These are phyloP conservation scores for Apiotrichum gracile DNA, from an alignment of 1,284 basidiomycete genomes.

Conservation along the genomic window DNA sequence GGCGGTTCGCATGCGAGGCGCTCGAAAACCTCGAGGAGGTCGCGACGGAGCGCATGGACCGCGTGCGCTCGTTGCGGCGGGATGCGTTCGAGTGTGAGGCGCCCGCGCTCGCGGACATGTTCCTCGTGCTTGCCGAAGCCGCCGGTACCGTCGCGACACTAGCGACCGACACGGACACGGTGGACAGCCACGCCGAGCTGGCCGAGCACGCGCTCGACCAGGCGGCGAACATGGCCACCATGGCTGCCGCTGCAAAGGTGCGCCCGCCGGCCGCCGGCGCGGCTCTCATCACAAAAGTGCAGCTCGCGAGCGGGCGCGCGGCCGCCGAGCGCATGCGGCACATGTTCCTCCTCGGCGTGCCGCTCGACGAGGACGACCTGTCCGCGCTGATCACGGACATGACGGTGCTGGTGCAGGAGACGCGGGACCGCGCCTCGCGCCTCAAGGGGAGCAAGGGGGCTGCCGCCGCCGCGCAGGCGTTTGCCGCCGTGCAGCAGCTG, in stretches of 20 bases:
- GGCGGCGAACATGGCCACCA: slow-evolving; percentile 43
- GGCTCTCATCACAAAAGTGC: slow-evolving; percentile 41
- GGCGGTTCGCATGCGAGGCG: slow-evolving; percentile 33
- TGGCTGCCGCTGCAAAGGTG: slow-evolving; percentile 26
- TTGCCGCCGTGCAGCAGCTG: slow-evolving; percentile 35
- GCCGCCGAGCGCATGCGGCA: slow-evolving; percentile 35
- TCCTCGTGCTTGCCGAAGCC: slow-evolving; percentile 31
- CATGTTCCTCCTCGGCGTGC: slow-evolving; percentile 33
- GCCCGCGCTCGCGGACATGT: slow-evolving; percentile 39
- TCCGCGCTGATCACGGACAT: slow-evolving; percentile 37
- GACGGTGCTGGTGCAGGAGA: slow-evolving; percentile 34
- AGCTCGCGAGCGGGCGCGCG: slow-evolving; percentile 35
- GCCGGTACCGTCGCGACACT: slow-evolving; percentile 31
- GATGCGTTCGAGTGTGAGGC: slow-evolving; percentile 28
- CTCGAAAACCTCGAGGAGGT: slow-evolving; percentile 38
- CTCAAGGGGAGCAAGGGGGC: slow-evolving; percentile 35
- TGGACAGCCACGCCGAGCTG: slow-evolving; percentile 33
- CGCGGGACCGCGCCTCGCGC: slow-evolving; percentile 34
- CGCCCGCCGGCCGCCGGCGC: slow-evolving; percentile 26
- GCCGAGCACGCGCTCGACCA: slow-evolving; percentile 44
- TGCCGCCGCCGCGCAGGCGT: slow-evolving; percentile 31
- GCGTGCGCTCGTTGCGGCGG: slow-evolving; percentile 21
- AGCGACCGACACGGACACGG: slow-evolving; percentile 27
- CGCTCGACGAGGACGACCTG: slow-evolving; percentile 42
- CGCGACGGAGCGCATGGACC: slow-evolving; percentile 41